A percentile compares a stretch with the other conserved stretches of the same genome.
Conservation (phyloP, 345 rosid species). For the Melastoma malabathricum region DNA sequence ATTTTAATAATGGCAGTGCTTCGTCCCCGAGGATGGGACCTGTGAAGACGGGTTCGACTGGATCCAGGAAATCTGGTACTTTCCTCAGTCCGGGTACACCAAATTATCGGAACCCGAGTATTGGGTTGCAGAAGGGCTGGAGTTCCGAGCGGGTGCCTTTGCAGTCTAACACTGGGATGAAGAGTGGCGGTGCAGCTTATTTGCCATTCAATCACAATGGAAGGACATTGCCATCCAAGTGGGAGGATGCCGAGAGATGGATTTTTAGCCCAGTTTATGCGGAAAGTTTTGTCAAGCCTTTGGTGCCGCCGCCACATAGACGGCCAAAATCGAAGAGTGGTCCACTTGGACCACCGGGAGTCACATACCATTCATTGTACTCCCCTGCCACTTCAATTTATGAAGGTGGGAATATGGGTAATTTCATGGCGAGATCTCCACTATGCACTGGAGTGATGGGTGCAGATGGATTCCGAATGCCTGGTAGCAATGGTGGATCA, state of each 20-base stretch:
- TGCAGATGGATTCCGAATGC: slow-evolving; percentile 31
- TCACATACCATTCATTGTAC: slow-evolving; percentile 52
- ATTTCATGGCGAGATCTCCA: slow-evolving; percentile 50
- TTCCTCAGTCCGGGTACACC: slow-evolving; percentile 94
- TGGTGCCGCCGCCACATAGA: slow-evolving; percentile 38
- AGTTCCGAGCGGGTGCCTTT: slow-evolving; percentile 78
- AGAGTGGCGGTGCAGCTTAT: slow-evolving; percentile 33
- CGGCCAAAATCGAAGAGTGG: slow-evolving; percentile 95
- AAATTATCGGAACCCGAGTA: slow-evolving; percentile 31
- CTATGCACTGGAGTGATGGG: slow-evolving; percentile 59
- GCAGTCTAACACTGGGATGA: slow-evolving; percentile 44
- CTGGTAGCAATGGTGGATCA: slow-evolving; percentile 22
- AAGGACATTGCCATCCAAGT: slow-evolving; percentile 80
- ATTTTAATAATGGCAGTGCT: slow-evolving; percentile 50
- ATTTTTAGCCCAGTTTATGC: slow-evolving; percentile 80
- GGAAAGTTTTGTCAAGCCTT: slow-evolving; percentile 38
- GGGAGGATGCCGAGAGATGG: slow-evolving; percentile 99
- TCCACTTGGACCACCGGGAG: slow-evolving; percentile 90
- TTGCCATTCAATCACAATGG: slow-evolving; percentile 52
- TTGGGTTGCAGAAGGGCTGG: slow-evolving; percentile 89
- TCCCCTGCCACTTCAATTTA: slow-evolving; percentile 62
- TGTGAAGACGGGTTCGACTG: slow-evolving; percentile 35
- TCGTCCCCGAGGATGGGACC: slow-evolving; percentile 53
- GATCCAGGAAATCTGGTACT: slow-evolving; percentile 40
- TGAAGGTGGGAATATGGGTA: slow-evolving; percentile 37